Base-by-base conservation (phyloP, 2,329 filamentous ascomycete genomes). In the Aureobasidium vineae region DNA sequence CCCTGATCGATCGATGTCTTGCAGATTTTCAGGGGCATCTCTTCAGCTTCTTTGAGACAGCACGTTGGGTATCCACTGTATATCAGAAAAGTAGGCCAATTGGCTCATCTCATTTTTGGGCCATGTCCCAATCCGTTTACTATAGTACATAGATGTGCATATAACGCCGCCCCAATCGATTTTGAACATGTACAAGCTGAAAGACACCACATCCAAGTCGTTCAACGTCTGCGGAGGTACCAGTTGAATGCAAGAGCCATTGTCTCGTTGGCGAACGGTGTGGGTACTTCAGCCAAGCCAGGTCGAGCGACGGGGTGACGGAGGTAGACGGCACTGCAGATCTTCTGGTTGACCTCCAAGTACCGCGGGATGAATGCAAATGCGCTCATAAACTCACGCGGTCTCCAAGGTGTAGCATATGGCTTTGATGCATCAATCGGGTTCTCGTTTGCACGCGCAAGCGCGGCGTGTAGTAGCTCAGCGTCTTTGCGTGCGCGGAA, bases 331-430 rank as follows among this genome's bases (percentile, higher is more conserved):
- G 95, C 95, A 1, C 93, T 89, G 79, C 95, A 99, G 73, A 98
- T 90, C 75, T 93, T 96, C 78, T 96, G 95, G 82, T 98, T 97
- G 72, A 99, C 95, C 80, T 99, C 96, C 68, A 99, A 86, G 78
- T 98, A 99, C 64, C 90, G 84, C 13, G 95, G 95, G 71, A 99
- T 92, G 78, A 97, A 97, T 28, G 93, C 92, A 78, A 99, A 99
- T 0, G 93, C 88, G 61, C 86, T 84, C 90, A 99, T 96, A 79
- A 86, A 98, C 63, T 89, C 85, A 66, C 92, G 85, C 15, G 95
- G 95, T 70, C 84, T 81, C 95, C 95, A 99, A 15, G 95, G 95
- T 1, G 93, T 97, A 5, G 85, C 85, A 76, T 99, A 99, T 3
- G 95, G 91, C 79, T 96, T 96, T 66, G 78, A 80, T 31, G 79